Conservation (phyloP, 352 stramenopile species). For the Chrysophaeum taylorii region DNA sequence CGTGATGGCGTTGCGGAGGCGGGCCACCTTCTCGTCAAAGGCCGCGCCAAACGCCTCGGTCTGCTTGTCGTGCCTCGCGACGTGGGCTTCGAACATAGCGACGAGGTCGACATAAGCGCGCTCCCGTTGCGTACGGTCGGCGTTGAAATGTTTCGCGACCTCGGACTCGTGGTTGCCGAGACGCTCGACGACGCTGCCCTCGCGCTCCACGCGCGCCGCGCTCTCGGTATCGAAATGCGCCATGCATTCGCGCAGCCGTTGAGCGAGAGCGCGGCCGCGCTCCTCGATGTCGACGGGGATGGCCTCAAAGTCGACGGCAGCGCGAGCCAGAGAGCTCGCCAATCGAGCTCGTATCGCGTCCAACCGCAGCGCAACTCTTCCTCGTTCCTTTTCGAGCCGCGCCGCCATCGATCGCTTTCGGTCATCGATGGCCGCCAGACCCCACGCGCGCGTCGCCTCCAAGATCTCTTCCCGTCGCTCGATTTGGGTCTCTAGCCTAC, state of each 20-base stretch:
- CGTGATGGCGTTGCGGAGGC: slow-evolving; percentile 11
- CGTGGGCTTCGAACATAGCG: slow-evolving; percentile 16
- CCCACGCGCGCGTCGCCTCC: neutral
- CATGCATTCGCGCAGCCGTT: slow-evolving; percentile 15
- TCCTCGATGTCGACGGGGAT: slow-evolving; percentile 22
- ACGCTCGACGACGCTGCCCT: slow-evolving; percentile 16
- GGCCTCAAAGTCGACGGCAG: slow-evolving; percentile 12
- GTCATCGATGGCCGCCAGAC: too few species aligned
- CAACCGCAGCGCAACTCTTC: too few species aligned
- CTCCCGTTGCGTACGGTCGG: slow-evolving; percentile 13
- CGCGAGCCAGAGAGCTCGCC: too few species aligned
- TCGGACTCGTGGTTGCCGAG: slow-evolving; percentile 18
- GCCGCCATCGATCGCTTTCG: too few species aligned
- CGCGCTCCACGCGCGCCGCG: slow-evolving; percentile 13
- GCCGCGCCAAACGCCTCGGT: slow-evolving; percentile 11
- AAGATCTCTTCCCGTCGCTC: slow-evolving; percentile 65
- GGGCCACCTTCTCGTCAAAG: slow-evolving; percentile 17
- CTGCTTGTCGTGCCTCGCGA: slow-evolving; percentile 2
- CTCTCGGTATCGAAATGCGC: slow-evolving; percentile 24
- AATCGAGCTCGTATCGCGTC: too few species aligned
- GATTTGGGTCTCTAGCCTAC: slow-evolving; percentile 61
- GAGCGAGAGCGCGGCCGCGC: slow-evolving; percentile 11
- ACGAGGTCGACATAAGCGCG: neutral
- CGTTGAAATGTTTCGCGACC: slow-evolving; percentile 17
- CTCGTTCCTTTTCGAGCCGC: too few species aligned